phyloP scores from a whole-genome alignment of 2,329 filamentous ascomycete species.

The Talaromyces sp. region DNA sequence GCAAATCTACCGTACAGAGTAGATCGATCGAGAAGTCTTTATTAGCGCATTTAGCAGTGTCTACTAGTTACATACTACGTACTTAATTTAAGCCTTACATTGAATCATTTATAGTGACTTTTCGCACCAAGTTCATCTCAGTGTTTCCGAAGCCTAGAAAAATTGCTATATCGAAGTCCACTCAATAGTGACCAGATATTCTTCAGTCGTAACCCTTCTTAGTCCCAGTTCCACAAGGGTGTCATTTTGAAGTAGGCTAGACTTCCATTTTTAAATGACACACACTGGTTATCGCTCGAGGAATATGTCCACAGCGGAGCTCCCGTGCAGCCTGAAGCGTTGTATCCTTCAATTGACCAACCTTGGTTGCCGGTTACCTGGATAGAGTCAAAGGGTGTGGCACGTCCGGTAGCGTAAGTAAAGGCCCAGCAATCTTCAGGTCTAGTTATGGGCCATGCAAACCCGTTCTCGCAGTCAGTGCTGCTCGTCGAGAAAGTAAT shows the following conservation, averaged over 20 bases:
- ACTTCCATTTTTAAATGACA: background rate
- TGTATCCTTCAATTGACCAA: slow-evolving; percentile 8
- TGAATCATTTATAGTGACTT: background rate
- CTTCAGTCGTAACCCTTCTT: background rate
- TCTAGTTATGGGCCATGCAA: background rate
- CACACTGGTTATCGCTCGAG: background rate
- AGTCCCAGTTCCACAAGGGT: slow-evolving; percentile 5
- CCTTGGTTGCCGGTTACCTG: slow-evolving; percentile 4
- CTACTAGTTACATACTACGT: background rate
- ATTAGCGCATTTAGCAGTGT: background rate
- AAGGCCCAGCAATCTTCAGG: slow-evolving; percentile 4
- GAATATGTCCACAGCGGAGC: background rate
- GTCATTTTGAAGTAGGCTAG: background rate
- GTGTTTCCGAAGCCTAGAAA: background rate
- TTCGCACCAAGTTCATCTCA: background rate
- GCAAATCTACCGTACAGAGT: too few species aligned
- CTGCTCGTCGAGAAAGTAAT: background rate
- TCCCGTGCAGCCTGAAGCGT: slow-evolving; percentile 2
- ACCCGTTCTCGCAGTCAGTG: background rate
- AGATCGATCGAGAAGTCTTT: background rate
- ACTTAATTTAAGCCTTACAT: background rate
- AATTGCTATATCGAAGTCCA: background rate
- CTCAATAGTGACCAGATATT: background rate
- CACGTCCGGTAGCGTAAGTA: background rate
- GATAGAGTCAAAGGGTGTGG: background rate